Percentiles rank a stretch among this genome's conserved stretches.
These are phyloP conservation scores for Pseudocercospora fijiensis DNA, from an alignment of 2,329 filamentous ascomycete species.

Conservation along the genomic window DNA sequence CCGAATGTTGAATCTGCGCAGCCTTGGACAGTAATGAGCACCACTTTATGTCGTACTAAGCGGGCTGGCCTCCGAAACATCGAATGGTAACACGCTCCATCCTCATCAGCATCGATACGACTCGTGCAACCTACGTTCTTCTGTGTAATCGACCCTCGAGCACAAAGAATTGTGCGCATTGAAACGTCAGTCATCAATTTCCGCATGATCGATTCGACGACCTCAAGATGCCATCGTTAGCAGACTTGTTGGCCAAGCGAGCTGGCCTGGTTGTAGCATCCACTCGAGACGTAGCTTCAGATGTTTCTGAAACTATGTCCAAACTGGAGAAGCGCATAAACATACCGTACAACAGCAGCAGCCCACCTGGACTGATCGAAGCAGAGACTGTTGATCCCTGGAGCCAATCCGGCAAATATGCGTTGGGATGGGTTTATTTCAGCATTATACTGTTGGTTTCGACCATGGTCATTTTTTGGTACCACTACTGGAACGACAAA, in stretches of 20 bases:
- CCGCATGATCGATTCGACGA: background rate
- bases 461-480: slow-evolving; percentile 70
- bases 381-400: slow-evolving; percentile 70
- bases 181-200: background rate
- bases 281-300: background rate
- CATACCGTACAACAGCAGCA: slow-evolving; percentile 57
- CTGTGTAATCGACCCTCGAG: background rate
- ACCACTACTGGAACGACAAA: slow-evolving; percentile 91
- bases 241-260: slow-evolving; percentile 32
- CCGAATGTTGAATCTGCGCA: background rate
- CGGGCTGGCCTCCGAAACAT: background rate
- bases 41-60: background rate
- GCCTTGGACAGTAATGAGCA: background rate
- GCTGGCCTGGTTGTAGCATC: slow-evolving; percentile 24
- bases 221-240: slow-evolving; percentile 33
- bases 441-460: slow-evolving; percentile 67
- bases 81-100: slow-evolving; percentile 5
- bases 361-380: slow-evolving; percentile 55
- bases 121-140: background rate
- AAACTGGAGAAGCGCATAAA: slow-evolving; percentile 49
- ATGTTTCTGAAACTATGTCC: slow-evolving; percentile 12
- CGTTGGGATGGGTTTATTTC: slow-evolving; percentile 84
- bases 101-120: slow-evolving; percentile 1
- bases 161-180: background rate
- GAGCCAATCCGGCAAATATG: slow-evolving; percentile 80